phyloP scores from a whole-genome alignment of 2,329 filamentous ascomycete genomes.

The Phialemoniopsis sp. region DNA sequence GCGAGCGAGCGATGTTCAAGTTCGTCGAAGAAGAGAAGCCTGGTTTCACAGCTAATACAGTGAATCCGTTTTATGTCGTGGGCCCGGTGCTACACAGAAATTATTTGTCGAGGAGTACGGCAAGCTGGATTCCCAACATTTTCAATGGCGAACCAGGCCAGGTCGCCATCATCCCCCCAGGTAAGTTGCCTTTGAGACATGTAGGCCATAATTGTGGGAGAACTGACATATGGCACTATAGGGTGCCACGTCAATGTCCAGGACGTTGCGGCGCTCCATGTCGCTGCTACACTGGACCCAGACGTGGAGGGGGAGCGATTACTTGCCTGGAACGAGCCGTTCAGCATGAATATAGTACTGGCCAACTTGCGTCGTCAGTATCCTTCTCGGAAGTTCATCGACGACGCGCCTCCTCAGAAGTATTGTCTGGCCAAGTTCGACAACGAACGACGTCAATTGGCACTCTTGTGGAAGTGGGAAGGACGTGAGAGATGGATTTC shows the following conservation, averaged over 20 bases:
- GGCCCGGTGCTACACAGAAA: not conserved
- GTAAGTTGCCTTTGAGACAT: not conserved
- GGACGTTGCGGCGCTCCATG: conserved; percentile 2
- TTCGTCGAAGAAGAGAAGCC: conserved; percentile 8
- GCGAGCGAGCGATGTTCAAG: conserved; percentile 11
- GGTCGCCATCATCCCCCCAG: not conserved
- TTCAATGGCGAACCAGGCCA: conserved; percentile 3
- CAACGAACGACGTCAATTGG: too few relatives aligned
- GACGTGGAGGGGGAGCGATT: conserved; percentile 2
- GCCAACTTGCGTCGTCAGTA: not conserved
- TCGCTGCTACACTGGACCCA: conserved; percentile 4
- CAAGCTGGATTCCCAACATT: not conserved
- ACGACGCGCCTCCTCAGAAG: too few relatives aligned
- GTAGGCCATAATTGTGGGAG: not conserved
- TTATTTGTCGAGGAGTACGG: not conserved
- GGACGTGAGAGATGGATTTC: too few relatives aligned
- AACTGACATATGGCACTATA: too few relatives aligned
- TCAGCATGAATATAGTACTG: conserved; percentile 1
- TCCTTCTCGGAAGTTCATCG: conserved; percentile 3
- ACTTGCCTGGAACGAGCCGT: conserved; percentile 1
- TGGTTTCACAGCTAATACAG: conserved; percentile 2
- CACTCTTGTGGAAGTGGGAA: too few relatives aligned
- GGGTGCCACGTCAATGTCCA: conserved; percentile 3
- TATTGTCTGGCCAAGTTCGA: conserved; percentile 1
- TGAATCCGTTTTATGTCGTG: not conserved